Conservation (phyloP, 176 grass and related monocot species). For the Pharus latifolius region DNA sequence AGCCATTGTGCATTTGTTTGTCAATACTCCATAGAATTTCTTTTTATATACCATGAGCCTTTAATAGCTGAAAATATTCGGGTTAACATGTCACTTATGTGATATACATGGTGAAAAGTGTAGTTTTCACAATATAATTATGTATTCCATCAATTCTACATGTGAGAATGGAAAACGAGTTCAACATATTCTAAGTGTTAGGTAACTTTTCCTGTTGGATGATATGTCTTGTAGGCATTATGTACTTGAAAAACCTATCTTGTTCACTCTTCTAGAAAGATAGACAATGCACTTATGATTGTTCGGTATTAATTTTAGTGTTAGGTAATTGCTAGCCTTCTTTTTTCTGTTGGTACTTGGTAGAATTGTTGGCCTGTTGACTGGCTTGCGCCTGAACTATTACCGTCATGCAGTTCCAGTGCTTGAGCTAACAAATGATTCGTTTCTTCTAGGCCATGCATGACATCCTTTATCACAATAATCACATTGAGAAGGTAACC, state of each 20-base stretch:
- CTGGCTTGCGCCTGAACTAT: neutral
- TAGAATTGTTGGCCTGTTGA: neutral
- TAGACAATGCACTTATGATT: neutral
- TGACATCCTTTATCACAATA: constrained; percentile 73
- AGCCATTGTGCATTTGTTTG: neutral
- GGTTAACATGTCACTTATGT: neutral
- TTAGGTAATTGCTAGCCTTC: neutral
- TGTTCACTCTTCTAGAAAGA: neutral
- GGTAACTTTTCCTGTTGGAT: neutral
- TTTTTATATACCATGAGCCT: neutral
- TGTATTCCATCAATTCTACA: neutral
- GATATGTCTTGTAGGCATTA: neutral
- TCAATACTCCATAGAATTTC: neutral
- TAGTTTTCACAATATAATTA: neutral
- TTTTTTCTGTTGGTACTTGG: neutral
- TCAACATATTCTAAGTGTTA: neutral
- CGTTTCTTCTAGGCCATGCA: constrained; percentile 78
- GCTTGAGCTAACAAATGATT: constrained; percentile 14
- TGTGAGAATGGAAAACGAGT: neutral
- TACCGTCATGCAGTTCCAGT: constrained; percentile 1
- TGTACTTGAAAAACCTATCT: neutral
- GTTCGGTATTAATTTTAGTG: neutral
- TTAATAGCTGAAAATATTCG: neutral
- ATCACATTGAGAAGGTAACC: constrained; percentile 71
- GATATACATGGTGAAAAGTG: neutral